Evolutionary conservation across 139 green algal genomes (phyloP).

Genomic region (Haematococcus lacustris): DNA sequence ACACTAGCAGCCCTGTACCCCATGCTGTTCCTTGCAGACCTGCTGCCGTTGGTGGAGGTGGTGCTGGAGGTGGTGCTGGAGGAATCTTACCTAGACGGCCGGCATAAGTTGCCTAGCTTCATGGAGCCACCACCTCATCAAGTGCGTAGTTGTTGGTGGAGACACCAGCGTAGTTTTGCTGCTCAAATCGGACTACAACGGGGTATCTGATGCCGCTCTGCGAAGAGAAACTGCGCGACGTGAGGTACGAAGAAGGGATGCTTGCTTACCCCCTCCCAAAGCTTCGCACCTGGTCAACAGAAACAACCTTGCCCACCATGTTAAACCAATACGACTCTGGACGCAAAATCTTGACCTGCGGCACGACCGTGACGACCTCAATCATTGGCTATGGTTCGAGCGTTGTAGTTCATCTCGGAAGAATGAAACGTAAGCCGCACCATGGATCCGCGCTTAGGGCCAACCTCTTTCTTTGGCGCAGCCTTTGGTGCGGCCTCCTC

Average conservation of each 20-base stretch:
- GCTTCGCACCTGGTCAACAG: conserved; percentile 86
- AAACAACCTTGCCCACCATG: conserved; percentile 96
- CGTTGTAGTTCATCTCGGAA: not conserved
- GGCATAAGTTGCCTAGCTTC: too few species aligned
- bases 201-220: not conserved
- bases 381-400: not conserved
- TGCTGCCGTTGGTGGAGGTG: too few species aligned
- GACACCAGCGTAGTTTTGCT: too few species aligned
- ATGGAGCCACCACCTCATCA: too few species aligned
- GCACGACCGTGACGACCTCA: too few species aligned
- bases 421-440: too few species aligned
- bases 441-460: conserved; percentile 74
- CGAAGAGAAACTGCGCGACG: not conserved
- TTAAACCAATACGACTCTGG: conserved; percentile 99
- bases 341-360: conserved; percentile 90
- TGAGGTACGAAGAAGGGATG: not conserved
- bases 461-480: conserved; percentile 55
- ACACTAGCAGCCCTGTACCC: too few species aligned
- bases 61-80: too few species aligned
- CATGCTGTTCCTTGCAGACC: too few species aligned
- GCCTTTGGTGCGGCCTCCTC: conserved; percentile 29
- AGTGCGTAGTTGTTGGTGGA: too few species aligned
- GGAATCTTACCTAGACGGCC: too few species aligned
- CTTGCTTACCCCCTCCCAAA: not conserved
- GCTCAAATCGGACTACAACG: conserved; percentile 5